Evolutionary conservation across 345 rosid species (phyloP).

Genomic region (thale cress (Arabidopsis thaliana)): TAIR10.1 NC_003075.7:10570001-10570500

Average conservation of each 20-base stretch:
- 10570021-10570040: constrained; percentile 53
- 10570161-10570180: constrained; percentile 78
- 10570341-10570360: constrained; percentile 29
- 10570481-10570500: neutral
- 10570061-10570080: constrained; percentile 63
- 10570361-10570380: constrained; percentile 1
- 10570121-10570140: constrained; percentile 32
- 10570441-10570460: neutral
- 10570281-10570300: constrained; percentile 8
- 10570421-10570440: constrained; percentile 3
- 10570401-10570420: constrained; percentile 3
- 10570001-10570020: constrained; percentile 51
- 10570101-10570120: constrained; percentile 34
- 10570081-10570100: constrained; percentile 54
- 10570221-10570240: neutral
- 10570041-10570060: constrained; percentile 56
- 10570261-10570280: constrained; percentile 21
- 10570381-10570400: constrained; percentile 4
- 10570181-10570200: constrained; percentile 57
- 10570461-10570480: neutral
- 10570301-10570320: neutral
- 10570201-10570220: constrained; percentile 58
- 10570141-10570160: constrained; percentile 64
- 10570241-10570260: neutral
- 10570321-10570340: neutral